These are phyloP conservation scores for Grigorovia jiainica DNA, from an alignment of 805 yeast genomes.

Conservation along the genomic window DNA sequence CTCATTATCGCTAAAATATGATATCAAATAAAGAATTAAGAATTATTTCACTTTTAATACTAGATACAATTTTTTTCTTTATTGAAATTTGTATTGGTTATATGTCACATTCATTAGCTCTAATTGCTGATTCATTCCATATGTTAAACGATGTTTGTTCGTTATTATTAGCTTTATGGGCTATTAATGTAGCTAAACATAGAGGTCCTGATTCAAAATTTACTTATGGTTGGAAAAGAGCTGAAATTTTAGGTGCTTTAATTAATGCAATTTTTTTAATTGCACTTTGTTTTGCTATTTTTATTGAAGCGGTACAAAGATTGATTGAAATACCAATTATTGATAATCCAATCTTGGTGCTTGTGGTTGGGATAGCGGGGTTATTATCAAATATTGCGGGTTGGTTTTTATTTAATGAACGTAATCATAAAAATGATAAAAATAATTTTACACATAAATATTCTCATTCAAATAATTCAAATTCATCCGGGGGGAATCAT, in stretches of 20 bases:
- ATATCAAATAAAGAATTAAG: constrained; percentile 48
- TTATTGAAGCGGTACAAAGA: constrained; percentile 88
- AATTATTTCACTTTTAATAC: constrained; percentile 56
- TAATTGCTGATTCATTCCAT: constrained; percentile 94
- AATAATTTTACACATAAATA: constrained; percentile 10
- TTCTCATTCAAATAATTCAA: constrained; percentile 2
- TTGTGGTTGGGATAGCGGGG: constrained; percentile 78
- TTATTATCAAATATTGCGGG: constrained; percentile 77
- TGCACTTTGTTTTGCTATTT: constrained; percentile 86
- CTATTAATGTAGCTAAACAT: constrained; percentile 79
- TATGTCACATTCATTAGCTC: constrained; percentile 86
- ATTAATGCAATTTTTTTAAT: constrained; percentile 87
- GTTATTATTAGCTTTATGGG: constrained; percentile 87
- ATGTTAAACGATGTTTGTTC: constrained; percentile 94
- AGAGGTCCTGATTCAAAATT: constrained; percentile 77
- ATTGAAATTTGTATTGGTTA: constrained; percentile 81
- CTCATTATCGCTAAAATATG: not conserved
- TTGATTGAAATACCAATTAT: constrained; percentile 72
- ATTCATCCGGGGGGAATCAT: constrained; percentile 10
- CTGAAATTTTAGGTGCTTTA: constrained; percentile 91
- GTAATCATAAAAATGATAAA: constrained; percentile 37
- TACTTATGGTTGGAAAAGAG: constrained; percentile 97
- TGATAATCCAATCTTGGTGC: constrained; percentile 71
- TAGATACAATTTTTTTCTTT: constrained; percentile 78
- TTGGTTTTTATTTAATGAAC: constrained; percentile 75